Base-by-base conservation (phyloP, 1,284 basidiomycete species). In the Pseudozyma thailandica region DNA sequence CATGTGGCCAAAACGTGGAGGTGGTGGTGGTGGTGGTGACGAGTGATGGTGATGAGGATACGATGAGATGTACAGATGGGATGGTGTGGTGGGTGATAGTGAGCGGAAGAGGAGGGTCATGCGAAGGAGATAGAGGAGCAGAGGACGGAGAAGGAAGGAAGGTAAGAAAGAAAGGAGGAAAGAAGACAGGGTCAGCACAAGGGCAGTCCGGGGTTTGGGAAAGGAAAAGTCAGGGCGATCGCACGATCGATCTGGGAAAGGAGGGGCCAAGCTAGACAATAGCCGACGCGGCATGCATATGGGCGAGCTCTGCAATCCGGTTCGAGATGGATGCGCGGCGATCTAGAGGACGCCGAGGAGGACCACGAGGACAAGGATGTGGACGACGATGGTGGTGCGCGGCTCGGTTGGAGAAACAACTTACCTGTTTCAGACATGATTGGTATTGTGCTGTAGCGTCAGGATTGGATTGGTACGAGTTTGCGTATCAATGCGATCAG, bases 381-480 rank as follows among this genome's bases (percentile, higher is more conserved):
- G 6, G 41, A 42, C 26, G 23, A 20, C 8, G 23, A 10, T 25
- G 6, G 26, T 23, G 37, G 5, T 20, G 23, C 23, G 13, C 37
- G 3, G 2, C 37, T 3, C 9, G 18, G n/a, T 18, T 44, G 26
- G 23, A 28, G 6, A 20, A 31, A 31, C 30, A n/a, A 56, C 61
- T 44, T 46, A 57, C 61, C 61, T 57, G 61, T 37, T 49, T 64
- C 61, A n/a, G 61, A 64, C 61, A 64, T 64, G 39, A 33, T 46
- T 38, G 16, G n/a, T n/a, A n/a, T n/a, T n/a, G 16, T 13, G 26
- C 30, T 31, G 21, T 26, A 20, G 6, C 15, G n/a, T 18, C 12
- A 10, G 13, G 23, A 8, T 16, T 18, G 37, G 37, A 15, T 39
- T 12, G 37, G 31, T 33, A 33, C 31, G n/a, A n/a, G n/a, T n/a